Evolutionary conservation across 73 alveolate species (phyloP).

Genomic region (Tetrahymena borealis): DNA sequence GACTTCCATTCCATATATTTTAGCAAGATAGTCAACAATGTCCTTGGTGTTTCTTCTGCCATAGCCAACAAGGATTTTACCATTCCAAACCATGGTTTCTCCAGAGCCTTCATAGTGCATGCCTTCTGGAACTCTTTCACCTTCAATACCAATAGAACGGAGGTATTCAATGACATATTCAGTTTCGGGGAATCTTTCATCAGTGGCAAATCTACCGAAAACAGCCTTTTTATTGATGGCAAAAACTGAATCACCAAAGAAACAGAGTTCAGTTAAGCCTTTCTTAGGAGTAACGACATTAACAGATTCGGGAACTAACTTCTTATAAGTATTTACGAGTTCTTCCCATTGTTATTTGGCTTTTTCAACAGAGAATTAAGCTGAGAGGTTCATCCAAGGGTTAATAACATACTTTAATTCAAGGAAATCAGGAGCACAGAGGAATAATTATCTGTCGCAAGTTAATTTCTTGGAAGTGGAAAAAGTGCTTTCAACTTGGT

Average conservation of each 20-base stretch:
- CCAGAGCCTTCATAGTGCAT: neutral
- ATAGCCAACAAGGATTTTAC: neutral
- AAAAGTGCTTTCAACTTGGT: neutral
- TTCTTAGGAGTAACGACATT: neutral
- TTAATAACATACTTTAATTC: neutral
- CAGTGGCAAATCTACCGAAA: neutral
- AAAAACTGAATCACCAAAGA: neutral
- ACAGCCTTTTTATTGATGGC: neutral
- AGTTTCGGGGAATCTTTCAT: neutral
- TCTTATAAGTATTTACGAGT: neutral
- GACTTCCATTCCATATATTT: neutral
- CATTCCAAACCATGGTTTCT: conserved; percentile 1
- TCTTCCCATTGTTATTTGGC: neutral
- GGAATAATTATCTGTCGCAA: neutral
- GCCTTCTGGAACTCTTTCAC: neutral
- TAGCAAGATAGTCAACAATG: neutral
- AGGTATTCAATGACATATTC: neutral
- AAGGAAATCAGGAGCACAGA: neutral
- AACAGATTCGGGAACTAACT: neutral
- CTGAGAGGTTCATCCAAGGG: neutral
- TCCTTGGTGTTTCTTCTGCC: neutral
- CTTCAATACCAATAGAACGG: neutral
- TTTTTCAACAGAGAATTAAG: neutral
- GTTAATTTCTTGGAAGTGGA: neutral
- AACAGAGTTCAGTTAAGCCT: neutral